These are phyloP conservation scores for Colletotrichum tanaceti DNA, from an alignment of 2,329 filamentous ascomycete species.

Conservation along the genomic window DNA sequence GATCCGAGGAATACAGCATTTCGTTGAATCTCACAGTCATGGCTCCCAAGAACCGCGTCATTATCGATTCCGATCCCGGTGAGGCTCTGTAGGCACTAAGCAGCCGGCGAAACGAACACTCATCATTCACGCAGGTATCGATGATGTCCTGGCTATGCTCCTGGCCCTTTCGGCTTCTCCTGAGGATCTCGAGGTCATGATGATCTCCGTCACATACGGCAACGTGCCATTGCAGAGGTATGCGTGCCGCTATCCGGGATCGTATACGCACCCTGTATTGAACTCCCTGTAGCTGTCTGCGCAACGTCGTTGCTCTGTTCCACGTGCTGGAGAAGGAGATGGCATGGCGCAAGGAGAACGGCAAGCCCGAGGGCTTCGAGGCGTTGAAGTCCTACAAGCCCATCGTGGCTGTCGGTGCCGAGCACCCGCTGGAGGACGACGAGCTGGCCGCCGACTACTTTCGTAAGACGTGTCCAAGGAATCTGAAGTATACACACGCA, in stretches of 20 bases:
- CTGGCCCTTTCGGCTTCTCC: slow-evolving; percentile 84
- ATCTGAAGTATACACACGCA: too few species aligned
- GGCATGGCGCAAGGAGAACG: slow-evolving; percentile 79
- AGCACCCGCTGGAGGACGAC: slow-evolving; percentile 86
- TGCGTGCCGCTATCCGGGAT: slow-evolving; percentile 34
- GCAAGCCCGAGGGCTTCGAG: slow-evolving; percentile 77
- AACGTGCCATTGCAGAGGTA: slow-evolving; percentile 90
- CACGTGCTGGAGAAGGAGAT: slow-evolving; percentile 91
- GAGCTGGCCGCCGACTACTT: slow-evolving; percentile 86
- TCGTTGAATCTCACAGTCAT: slow-evolving; percentile 53
- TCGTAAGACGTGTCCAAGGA: slow-evolving; percentile 66
- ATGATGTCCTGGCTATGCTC: slow-evolving; percentile 90
- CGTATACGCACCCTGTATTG: not conserved
- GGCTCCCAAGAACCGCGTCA: slow-evolving; percentile 79
- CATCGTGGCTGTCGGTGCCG: slow-evolving; percentile 86
- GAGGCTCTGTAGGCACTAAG: slow-evolving; percentile 43
- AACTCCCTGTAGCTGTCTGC: slow-evolving; percentile 72
- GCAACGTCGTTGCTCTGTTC: slow-evolving; percentile 91
- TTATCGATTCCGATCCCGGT: slow-evolving; percentile 96
- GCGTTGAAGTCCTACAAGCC: slow-evolving; percentile 79
- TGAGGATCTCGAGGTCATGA: slow-evolving; percentile 85
- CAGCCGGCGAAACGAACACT: not conserved
- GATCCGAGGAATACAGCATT: not conserved
- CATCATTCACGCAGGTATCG: slow-evolving; percentile 69
- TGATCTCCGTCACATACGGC: slow-evolving; percentile 92